Percentiles rank a stretch among this genome's conserved stretches.
Evolutionary conservation across 345 rosid species (phyloP).

Genomic region (Camelina neglecta): DNA sequence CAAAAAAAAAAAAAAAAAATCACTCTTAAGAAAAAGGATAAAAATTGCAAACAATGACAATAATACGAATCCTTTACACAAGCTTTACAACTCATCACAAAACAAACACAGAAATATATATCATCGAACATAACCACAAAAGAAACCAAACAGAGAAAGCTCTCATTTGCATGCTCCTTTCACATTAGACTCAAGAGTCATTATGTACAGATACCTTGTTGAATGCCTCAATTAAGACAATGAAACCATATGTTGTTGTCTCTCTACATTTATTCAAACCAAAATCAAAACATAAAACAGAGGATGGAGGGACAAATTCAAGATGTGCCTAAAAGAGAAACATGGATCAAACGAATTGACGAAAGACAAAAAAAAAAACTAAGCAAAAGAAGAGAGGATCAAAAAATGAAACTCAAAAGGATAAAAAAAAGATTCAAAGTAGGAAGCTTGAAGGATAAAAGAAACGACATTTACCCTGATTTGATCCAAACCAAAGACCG

Average conservation of each 20-base stretch:
- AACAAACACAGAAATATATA: background rate
- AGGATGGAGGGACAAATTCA: background rate
- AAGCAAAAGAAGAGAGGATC: background rate
- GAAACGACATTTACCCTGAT: too few relatives aligned
- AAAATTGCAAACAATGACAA: too few relatives aligned
- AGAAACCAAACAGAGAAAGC: slow-evolving; percentile 8
- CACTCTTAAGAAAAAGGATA: background rate
- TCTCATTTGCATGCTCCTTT: background rate
- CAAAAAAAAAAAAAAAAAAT: background rate
- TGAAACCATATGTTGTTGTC: background rate
- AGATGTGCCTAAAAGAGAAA: background rate
- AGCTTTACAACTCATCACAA: background rate
- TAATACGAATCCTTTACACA: background rate
- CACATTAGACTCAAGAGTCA: background rate
- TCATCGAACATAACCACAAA: background rate
- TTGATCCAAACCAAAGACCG: too few relatives aligned
- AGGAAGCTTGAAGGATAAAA: too few relatives aligned
- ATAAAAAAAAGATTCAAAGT: background rate
- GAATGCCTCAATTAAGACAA: background rate
- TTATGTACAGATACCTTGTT: background rate
- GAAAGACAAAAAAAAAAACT: background rate
- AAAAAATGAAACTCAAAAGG: background rate
- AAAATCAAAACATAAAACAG: background rate
- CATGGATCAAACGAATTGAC: background rate
- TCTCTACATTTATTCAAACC: background rate